phyloP scores from a whole-genome alignment of 306 rosid species.

The Benincasa hispida region DNA sequence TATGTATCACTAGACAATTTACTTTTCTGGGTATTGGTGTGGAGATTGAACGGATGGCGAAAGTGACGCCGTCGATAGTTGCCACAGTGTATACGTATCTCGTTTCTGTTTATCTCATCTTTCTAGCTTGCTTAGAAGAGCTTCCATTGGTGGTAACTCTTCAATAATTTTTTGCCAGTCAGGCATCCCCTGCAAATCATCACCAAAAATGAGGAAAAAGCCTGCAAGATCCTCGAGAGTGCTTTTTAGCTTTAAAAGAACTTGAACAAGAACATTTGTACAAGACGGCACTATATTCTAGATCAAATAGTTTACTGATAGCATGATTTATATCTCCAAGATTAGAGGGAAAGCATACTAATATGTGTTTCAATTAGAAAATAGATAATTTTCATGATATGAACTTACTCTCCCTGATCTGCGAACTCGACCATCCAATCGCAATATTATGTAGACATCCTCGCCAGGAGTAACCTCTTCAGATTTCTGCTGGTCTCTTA shows the following conservation, averaged over 20 bases:
- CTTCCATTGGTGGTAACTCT: slow-evolving; percentile 88
- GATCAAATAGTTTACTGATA: neutral
- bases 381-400: neutral
- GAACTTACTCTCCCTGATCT: slow-evolving; percentile 84
- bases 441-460: slow-evolving; percentile 77
- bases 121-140: slow-evolving; percentile 82
- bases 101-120: slow-evolving; percentile 25
- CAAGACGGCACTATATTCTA: neutral
- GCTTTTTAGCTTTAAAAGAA: neutral
- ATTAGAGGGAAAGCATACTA: neutral
- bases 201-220: neutral
- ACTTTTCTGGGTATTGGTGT: neutral
- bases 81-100: neutral
- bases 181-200: slow-evolving; percentile 79
- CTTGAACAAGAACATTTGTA: neutral
- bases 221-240: neutral
- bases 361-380: neutral
- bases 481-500: slow-evolving; percentile 72
- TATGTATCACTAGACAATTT: neutral
- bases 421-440: slow-evolving; percentile 92
- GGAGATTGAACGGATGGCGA: neutral
- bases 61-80: neutral
- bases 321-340: neutral
- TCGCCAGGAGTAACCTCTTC: slow-evolving; percentile 91
- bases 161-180: slow-evolving; percentile 73